These are phyloP conservation scores for Penicillium macrosclerotiorum DNA, from an alignment of 495 filamentous ascomycete genomes.

Conservation along the genomic window DNA sequence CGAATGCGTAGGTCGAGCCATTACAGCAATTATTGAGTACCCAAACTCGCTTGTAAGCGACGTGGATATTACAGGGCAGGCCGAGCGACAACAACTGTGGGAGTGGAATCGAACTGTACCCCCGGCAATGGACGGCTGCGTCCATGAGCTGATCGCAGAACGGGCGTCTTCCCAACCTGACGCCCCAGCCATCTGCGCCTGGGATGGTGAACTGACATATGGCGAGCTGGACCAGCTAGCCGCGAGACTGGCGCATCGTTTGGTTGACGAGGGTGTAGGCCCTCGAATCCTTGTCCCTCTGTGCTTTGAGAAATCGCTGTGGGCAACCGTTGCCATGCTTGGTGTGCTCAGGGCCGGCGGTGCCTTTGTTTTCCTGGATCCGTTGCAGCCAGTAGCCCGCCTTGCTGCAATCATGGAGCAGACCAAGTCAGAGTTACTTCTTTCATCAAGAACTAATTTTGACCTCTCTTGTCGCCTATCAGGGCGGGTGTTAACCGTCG, in stretches of 20 bases:
- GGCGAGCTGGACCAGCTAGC: constrained; percentile 1
- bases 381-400: not conserved
- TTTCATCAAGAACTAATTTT: constrained; percentile 8
- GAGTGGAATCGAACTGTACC: constrained; percentile 4
- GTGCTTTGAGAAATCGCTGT: constrained; percentile 4
- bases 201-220: constrained; percentile 9
- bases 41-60: too few relatives aligned
- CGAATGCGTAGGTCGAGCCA: too few relatives aligned
- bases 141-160: not conserved
- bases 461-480: not conserved
- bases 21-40: too few relatives aligned
- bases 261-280: not conserved
- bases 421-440: constrained; percentile 37
- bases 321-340: constrained; percentile 3
- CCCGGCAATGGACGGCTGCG: not conserved
- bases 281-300: not conserved
- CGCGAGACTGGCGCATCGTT: not conserved
- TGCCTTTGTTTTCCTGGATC: not conserved
- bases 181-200: constrained; percentile 1
- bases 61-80: too few relatives aligned
- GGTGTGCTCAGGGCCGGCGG: constrained; percentile 4
- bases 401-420: constrained; percentile 24
- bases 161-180: not conserved
- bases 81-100: not conserved
- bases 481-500: constrained; percentile 24